These are phyloP conservation scores for Limtongia smithiae DNA, from an alignment of 805 yeast genomes.

Conservation along the genomic window DNA sequence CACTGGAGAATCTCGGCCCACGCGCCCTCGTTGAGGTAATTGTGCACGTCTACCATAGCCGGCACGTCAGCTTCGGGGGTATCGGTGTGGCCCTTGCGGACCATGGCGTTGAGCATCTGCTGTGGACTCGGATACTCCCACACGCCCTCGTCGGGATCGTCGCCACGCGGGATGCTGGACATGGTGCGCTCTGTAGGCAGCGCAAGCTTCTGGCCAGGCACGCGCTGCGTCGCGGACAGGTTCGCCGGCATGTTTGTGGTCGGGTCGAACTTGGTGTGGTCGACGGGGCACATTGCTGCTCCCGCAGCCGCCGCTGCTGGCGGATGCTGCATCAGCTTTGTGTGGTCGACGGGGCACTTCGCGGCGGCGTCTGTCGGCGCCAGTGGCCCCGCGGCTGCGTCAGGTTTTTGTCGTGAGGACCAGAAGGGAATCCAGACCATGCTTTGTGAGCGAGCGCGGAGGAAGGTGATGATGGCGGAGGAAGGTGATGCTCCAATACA, in stretches of 20 bases:
- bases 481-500: background rate
- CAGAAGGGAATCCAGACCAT: conserved; percentile 30
- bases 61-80: conserved; percentile 95
- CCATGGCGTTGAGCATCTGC: conserved; percentile 98
- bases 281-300: conserved; percentile 41
- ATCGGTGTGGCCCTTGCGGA: conserved; percentile 84
- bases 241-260: conserved; percentile 37
- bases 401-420: conserved; percentile 8
- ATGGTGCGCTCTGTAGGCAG: conserved; percentile 80
- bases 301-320: background rate
- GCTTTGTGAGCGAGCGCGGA: background rate
- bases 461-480: too few relatives aligned
- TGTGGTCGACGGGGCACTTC: conserved; percentile 45
- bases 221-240: conserved; percentile 62
- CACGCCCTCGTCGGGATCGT: conserved; percentile 56
- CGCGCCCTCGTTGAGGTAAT: conserved; percentile 93
- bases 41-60: conserved; percentile 94
- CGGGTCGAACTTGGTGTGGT: conserved; percentile 33
- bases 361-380: conserved; percentile 17
- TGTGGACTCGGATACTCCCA: conserved; percentile 99
- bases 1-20: conserved; percentile 92
- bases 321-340: conserved; percentile 24
- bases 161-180: conserved; percentile 86
- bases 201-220: conserved; percentile 77
- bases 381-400: conserved; percentile 2